A percentile compares a stretch with the other conserved stretches of the same genome.
These are phyloP conservation scores for Dipteronia dyeriana DNA, from an alignment of 345 rosid genomes.

Conservation along the genomic window DNA sequence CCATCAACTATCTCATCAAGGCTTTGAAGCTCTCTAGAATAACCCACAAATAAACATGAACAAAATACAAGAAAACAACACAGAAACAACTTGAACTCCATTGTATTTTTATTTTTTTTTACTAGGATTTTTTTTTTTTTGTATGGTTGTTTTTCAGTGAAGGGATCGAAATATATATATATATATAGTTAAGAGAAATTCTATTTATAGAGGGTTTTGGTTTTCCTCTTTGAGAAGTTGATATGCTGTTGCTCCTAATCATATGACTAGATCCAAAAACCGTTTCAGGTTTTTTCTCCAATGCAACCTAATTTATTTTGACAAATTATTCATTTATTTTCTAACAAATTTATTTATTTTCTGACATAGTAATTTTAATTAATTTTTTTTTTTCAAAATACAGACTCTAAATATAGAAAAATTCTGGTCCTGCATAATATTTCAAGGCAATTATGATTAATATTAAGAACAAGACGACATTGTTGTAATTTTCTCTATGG, in stretches of 20 bases:
- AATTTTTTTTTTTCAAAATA: too few relatives aligned
- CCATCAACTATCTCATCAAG: not conserved
- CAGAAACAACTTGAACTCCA: constrained; percentile 15
- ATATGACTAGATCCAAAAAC: not conserved
- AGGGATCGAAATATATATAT: too few relatives aligned
- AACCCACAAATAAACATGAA: not conserved
- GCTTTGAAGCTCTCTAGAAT: not conserved
- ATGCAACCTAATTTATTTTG: not conserved
- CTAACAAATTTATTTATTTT: too few relatives aligned
- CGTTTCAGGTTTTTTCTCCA: not conserved
- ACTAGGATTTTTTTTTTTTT: too few relatives aligned
- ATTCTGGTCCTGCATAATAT: too few relatives aligned
- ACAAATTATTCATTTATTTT: too few relatives aligned
- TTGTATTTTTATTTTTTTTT: not conserved
- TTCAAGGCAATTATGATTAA: too few relatives aligned
- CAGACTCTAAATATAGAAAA: too few relatives aligned
- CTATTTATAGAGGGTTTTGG: not conserved
- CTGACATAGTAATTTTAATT: too few relatives aligned
- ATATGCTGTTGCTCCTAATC: not conserved
- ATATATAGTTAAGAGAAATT: not conserved
- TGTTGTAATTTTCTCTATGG: too few relatives aligned
- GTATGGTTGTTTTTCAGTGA: not conserved
- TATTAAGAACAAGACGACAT: too few relatives aligned
- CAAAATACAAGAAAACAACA: constrained; percentile 11
- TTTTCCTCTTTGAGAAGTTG: not conserved